These are phyloP conservation scores for Saururus chinensis DNA, from an alignment of 164 flowering plant species.

Conservation along the genomic window DNA sequence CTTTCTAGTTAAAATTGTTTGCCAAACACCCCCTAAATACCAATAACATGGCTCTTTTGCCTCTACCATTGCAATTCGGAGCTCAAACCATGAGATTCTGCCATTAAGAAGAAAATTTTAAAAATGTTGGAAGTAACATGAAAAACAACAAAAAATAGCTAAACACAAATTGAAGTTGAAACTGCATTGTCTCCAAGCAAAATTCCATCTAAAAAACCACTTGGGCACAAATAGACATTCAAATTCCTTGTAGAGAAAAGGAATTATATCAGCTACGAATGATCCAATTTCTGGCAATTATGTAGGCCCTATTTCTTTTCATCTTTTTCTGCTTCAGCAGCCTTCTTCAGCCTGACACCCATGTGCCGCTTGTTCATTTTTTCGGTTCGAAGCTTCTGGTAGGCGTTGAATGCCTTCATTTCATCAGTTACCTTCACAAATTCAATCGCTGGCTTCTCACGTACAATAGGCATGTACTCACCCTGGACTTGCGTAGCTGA, in stretches of 20 bases:
- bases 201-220: too few relatives aligned
- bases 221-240: too few relatives aligned
- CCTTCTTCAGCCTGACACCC: slow-evolving; percentile 44
- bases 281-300: neutral
- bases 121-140: neutral
- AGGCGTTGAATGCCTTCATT: slow-evolving; percentile 44
- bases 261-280: neutral
- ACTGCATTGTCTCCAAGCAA: neutral
- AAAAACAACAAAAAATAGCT: neutral
- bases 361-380: slow-evolving; percentile 29
- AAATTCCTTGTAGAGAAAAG: neutral
- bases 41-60: too few relatives aligned
- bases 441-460: slow-evolving; percentile 36
- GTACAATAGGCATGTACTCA: slow-evolving; percentile 29
- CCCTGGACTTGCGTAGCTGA: slow-evolving; percentile 38
- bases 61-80: too few relatives aligned
- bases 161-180: neutral
- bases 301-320: slow-evolving; percentile 33
- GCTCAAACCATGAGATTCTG: too few relatives aligned
- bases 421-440: slow-evolving; percentile 42
- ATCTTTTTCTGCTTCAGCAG: slow-evolving; percentile 59
- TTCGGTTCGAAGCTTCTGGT: slow-evolving; percentile 43
- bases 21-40: too few relatives aligned
- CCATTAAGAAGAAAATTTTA: too few relatives aligned
- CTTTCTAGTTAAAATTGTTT: too few relatives aligned